Evolutionary conservation across 2,329 filamentous ascomycete genomes (phyloP).

Genomic region (Aspergillus flavus): DNA sequence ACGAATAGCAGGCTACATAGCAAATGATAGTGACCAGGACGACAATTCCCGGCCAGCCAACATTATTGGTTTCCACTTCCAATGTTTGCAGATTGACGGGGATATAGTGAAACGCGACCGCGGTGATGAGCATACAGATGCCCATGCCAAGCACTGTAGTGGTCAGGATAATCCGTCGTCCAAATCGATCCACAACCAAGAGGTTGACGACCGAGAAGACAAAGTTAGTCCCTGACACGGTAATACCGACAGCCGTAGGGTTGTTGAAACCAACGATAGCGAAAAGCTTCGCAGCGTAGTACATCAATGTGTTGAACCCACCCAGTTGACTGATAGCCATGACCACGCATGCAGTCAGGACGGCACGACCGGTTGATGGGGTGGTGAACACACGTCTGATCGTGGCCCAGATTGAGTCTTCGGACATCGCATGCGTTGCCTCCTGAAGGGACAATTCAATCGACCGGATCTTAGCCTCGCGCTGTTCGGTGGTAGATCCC

Average conservation of each 20-base stretch:
- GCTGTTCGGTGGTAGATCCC: background rate
- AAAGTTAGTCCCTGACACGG: background rate
- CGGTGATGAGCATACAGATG: background rate
- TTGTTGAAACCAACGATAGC: background rate
- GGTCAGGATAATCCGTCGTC: background rate
- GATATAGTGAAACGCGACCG: background rate
- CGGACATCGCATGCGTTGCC: background rate
- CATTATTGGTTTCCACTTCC: background rate
- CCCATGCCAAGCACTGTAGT: background rate
- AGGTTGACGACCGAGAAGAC: background rate
- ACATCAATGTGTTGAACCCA: background rate
- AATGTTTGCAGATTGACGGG: background rate
- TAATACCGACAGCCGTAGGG: background rate
- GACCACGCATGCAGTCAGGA: constrained; percentile 2
- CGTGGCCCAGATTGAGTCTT: background rate
- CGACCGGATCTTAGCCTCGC: background rate
- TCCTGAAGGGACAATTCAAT: background rate
- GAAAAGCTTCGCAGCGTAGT: background rate
- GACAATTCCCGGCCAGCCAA: background rate
- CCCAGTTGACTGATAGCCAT: constrained; percentile 2
- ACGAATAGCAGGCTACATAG: background rate
- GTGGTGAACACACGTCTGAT: background rate
- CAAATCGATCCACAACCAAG: constrained; percentile 1
- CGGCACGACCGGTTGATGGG: background rate
- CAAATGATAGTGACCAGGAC: background rate